Evolutionary conservation across 176 grass and related monocot genomes (phyloP).

Genomic region (Cenchrus purpureus): DNA sequence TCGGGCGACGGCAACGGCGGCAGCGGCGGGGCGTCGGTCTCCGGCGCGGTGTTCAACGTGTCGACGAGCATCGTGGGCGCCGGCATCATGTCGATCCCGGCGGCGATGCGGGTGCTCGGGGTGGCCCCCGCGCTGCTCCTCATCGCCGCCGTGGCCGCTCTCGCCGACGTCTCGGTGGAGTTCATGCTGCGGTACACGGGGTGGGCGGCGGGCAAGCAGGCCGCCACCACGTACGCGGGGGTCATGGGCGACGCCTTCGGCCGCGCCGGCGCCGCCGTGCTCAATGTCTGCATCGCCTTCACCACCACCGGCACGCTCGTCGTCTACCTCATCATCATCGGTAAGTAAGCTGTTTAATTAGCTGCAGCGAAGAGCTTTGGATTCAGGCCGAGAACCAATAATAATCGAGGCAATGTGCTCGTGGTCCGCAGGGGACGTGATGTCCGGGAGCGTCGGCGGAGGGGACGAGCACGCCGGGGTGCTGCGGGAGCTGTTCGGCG

Average conservation of each 20-base stretch:
- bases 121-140: conserved; percentile 59
- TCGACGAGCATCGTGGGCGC: conserved; percentile 91
- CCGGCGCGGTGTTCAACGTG: conserved; percentile 88
- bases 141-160: conserved; percentile 54
- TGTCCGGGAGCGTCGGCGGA: conserved; percentile 62
- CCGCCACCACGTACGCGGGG: conserved; percentile 58
- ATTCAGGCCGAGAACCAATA: not conserved
- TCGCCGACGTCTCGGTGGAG: conserved; percentile 71
- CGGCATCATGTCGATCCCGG: conserved; percentile 97
- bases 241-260: conserved; percentile 81
- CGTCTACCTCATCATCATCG: conserved; percentile 95
- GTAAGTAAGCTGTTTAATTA: conserved; percentile 50
- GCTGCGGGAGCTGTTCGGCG: conserved; percentile 76
- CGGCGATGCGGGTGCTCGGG: conserved; percentile 85
- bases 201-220: conserved; percentile 16
- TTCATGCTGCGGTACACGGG: conserved; percentile 78
- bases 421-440: conserved; percentile 68
- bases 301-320: conserved; percentile 72
- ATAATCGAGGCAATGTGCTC: not conserved
- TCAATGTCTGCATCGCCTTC: conserved; percentile 69
- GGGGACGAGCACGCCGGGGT: conserved; percentile 67
- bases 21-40: conserved; percentile 44
- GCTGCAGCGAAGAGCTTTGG: not conserved
- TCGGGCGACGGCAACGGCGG: not conserved
- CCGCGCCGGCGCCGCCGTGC: conserved; percentile 45